These are phyloP conservation scores for Harringtonia lauricola DNA, from an alignment of 2,329 filamentous ascomycete species.

Conservation along the genomic window DNA sequence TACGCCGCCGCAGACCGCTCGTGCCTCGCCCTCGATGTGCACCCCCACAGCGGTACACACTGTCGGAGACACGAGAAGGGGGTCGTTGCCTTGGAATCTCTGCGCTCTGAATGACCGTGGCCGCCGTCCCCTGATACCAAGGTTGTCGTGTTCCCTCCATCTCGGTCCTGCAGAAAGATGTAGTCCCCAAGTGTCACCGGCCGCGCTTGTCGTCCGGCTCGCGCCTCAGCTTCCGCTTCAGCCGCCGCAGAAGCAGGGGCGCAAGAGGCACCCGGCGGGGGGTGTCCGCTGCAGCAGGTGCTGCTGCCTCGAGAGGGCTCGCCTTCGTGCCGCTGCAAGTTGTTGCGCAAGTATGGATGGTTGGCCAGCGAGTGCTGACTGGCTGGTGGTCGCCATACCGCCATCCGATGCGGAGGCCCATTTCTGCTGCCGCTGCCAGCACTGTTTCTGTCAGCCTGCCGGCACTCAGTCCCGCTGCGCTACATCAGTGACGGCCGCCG, in stretches of 20 bases:
- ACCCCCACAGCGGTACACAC: slow-evolving; percentile 1
- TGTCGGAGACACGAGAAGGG: background rate
- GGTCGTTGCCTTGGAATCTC: background rate
- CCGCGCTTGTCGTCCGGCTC: slow-evolving; percentile 4
- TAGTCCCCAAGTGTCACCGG: slow-evolving; percentile 11
- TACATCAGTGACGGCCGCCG: background rate
- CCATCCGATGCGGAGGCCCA: too few relatives aligned
- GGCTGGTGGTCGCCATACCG: slow-evolving; percentile 11
- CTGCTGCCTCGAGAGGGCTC: too few relatives aligned
- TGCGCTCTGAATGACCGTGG: background rate
- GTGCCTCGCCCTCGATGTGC: background rate
- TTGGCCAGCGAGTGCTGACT: slow-evolving; percentile 11
- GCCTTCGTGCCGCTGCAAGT: background rate
- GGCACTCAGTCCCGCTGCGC: background rate
- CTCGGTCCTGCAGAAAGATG: slow-evolving; percentile 5
- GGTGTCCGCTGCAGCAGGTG: too few relatives aligned
- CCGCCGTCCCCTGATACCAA: background rate
- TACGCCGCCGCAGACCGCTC: too few relatives aligned
- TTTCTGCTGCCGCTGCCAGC: background rate
- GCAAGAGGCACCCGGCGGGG: too few relatives aligned
- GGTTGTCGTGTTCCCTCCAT: background rate
- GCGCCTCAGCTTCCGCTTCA: slow-evolving; percentile 7
- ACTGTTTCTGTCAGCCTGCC: background rate
- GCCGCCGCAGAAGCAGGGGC: background rate
- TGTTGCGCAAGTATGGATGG: slow-evolving; percentile 6